Base-by-base conservation (phyloP, 116 monocot genomes). In the Phalaenopsis hybrid region DNA sequence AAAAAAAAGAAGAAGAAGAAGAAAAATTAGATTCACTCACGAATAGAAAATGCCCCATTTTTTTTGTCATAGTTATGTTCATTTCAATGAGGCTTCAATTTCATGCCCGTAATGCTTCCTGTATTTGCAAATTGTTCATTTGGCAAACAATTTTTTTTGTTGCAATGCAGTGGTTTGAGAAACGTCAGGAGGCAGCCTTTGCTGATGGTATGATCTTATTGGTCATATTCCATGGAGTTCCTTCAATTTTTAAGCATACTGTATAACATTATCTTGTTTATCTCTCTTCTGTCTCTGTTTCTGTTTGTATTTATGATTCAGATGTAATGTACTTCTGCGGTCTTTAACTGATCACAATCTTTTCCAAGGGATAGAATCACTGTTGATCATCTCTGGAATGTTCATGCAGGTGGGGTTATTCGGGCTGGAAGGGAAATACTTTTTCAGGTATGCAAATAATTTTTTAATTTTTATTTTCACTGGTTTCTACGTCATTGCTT, bases 371-470 rank as follows among this genome's bases (percentile, higher is more conserved):
- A 8, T 31, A 31, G 49, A 55, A 61, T 81, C 21, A 2, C 59
- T 51, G 34, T 17, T 51, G 49, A 83, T 73, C 15, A 8, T 73
- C 73, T 73, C 63, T 76, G 28, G 4, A 33, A 44, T 17, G 58
- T 77, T 57, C 81, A 75, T 79, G 61, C 82, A 85, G 88, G 80
- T 76, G 81, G 34, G 8, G 83, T 85, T 50, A 89, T 91, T 82
- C 69, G 67, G 61, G 82, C 76, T 58, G 92, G 92, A 88, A 88
- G 87, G 80, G 92, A 92, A 87, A 90, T 90, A 43, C 84, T 90
- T 81, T 86, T 91, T 57, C 93, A 93, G 93, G 93, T 93, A 78
- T n/a, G 33, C 83, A n/a, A 44, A 4, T 31, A 5, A 28, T 10
- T 11, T 17, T 9, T 61, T 55, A 75, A 37, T 37, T 37, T 2